A percentile compares a stretch with the other conserved stretches of the same genome.
Conservation (phyloP, 352 stramenopile genomes). For the Globisporangium takayamanum region DNA sequence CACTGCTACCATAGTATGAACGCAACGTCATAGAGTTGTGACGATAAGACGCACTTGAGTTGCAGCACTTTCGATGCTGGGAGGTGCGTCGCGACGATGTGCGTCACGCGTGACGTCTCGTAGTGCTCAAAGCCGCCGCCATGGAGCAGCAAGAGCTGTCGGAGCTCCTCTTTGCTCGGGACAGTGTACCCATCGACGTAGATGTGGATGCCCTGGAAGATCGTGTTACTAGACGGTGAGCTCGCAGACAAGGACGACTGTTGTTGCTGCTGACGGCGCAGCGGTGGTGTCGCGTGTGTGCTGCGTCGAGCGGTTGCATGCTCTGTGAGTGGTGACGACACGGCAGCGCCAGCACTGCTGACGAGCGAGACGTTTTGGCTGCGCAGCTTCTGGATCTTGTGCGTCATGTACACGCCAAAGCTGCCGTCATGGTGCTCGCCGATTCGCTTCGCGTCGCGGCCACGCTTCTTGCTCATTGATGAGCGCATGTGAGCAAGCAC, state of each 20-base stretch:
- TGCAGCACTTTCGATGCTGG: conserved; percentile 82
- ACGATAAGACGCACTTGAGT: conserved; percentile 43
- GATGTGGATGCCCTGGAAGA: conserved; percentile 78
- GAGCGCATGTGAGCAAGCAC: neutral
- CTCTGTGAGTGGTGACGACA: neutral
- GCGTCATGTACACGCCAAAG: conserved; percentile 87
- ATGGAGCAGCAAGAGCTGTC: conserved; percentile 64
- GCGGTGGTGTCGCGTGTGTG: neutral
- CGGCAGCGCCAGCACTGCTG: neutral
- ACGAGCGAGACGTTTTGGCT: conserved; percentile 52
- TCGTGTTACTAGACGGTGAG: neutral
- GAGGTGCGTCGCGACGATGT: conserved; percentile 84
- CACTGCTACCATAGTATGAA: neutral
- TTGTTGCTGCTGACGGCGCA: neutral
- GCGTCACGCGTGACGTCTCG: conserved; percentile 76
- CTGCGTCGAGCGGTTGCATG: neutral
- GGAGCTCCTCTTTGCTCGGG: conserved; percentile 81
- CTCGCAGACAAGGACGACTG: neutral
- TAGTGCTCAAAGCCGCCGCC: conserved; percentile 88
- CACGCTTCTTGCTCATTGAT: neutral
- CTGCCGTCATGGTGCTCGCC: conserved; percentile 84
- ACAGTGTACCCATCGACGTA: conserved; percentile 87
- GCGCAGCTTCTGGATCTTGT: conserved; percentile 89
- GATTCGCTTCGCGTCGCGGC: neutral
- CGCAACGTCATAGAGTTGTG: neutral